Base-by-base conservation (phyloP, 163 green algal genomes). In the Coccomyxa subellipsoidea region DNA sequence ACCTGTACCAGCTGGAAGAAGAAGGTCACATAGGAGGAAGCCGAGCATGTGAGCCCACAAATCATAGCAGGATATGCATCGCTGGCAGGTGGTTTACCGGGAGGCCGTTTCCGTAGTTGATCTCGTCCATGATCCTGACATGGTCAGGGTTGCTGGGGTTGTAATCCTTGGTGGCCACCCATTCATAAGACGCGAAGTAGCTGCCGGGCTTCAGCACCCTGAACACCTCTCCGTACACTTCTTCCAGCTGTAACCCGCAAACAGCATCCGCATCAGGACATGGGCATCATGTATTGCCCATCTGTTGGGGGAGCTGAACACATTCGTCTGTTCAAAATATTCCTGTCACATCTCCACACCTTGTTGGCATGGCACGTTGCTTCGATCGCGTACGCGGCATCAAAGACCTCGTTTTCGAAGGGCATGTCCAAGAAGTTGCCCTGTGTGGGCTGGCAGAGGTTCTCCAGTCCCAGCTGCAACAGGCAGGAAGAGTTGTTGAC, bases 101-200 rank as follows among this genome's bases (percentile, higher is more conserved):
- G 81, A 99, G 91, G 23, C 96, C 96, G 81, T 99, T 99, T 82
- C 96, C 97, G 81, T 95, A 96, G 90, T 97, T 97, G 90, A 99
- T 99, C 77, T 97, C 94, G 79, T 99, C 96, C 10, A 98, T 96
- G 87, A 98, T 95, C 12, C 87, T 82, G 29, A 98, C 95, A 85
- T 99, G 97, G 54, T 92, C 84, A 4, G 83, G 54, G 90, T 99
- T 98, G 47, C 84, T 88, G 4, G 87, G 15, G 87, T 99, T 93
- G 82, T 92, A 99, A 38, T 88, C 31, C 23, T 84, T 79, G 7
- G 95, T 98, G 34, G 89, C 92, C 18, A 97, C 93, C 96, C 96
- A 99, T 87, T 99, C 97, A 85, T 99, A 99, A 39, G 85, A 92
- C 40, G 95, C 91, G 86, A 99, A 99, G 27, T 90, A 82, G 59